phyloP scores from a whole-genome alignment of 2,329 filamentous ascomycete species.

The Pyrenophora graminea region DNA sequence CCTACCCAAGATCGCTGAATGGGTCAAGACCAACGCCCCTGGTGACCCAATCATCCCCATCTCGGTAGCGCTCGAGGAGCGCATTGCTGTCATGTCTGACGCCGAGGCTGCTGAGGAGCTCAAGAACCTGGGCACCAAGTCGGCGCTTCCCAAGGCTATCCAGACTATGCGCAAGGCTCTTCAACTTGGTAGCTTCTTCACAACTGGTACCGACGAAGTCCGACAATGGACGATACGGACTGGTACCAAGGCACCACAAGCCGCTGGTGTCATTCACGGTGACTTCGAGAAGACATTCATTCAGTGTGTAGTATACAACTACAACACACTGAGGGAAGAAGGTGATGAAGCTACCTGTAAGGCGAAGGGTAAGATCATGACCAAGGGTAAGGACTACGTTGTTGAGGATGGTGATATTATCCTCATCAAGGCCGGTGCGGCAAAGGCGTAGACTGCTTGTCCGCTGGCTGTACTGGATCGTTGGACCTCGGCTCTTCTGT shows the following conservation, averaged over 20 bases:
- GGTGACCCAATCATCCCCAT: constrained; percentile 92
- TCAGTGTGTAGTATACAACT: constrained; percentile 94
- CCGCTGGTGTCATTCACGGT: constrained; percentile 95
- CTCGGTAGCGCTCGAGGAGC: constrained; percentile 91
- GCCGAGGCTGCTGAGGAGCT: constrained; percentile 80
- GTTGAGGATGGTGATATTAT: constrained; percentile 81
- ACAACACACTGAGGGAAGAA: constrained; percentile 74
- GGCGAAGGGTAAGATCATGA: constrained; percentile 95
- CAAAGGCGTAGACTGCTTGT: constrained; percentile 62
- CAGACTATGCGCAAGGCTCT: constrained; percentile 90
- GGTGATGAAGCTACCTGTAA: constrained; percentile 89
- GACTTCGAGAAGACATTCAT: constrained; percentile 99
- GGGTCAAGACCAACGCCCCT: constrained; percentile 87
- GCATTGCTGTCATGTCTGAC: constrained; percentile 79
- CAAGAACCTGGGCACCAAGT: constrained; percentile 85
- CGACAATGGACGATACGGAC: constrained; percentile 97
- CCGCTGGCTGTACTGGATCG: not conserved
- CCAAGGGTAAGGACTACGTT: constrained; percentile 97
- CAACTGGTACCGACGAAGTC: constrained; percentile 91
- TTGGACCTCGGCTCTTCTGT: constrained; percentile 2
- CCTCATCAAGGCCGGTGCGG: constrained; percentile 87
- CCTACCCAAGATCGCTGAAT: constrained; percentile 87
- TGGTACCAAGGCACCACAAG: constrained; percentile 95
- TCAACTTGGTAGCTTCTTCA: constrained; percentile 95
- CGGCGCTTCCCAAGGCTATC: constrained; percentile 88